Percentiles rank a stretch among this genome's conserved stretches.
Conservation (phyloP, 306 rosid genomes). For the Dalbergia cultrata region DNA sequence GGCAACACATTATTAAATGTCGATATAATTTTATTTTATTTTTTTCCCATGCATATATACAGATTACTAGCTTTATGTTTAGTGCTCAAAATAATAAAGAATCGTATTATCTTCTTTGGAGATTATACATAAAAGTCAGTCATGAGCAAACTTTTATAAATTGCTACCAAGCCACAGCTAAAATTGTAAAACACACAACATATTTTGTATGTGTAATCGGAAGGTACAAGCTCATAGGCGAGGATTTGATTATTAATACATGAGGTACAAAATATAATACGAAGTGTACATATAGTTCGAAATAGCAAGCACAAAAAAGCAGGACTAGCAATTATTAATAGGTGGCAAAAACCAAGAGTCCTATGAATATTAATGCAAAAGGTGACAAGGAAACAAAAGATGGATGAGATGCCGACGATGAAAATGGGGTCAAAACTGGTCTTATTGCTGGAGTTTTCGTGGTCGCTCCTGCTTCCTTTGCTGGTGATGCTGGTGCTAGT, state of each 20-base stretch:
- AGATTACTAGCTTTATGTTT: too few species aligned
- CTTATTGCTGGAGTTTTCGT: slow-evolving; percentile 43
- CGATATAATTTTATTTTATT: too few species aligned
- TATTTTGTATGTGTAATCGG: not conserved
- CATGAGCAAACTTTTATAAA: not conserved
- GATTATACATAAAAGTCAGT: not conserved
- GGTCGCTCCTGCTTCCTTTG: slow-evolving; percentile 45
- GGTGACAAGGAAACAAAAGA: slow-evolving; percentile 46
- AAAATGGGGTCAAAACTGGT: slow-evolving; percentile 52
- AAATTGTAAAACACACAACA: not conserved
- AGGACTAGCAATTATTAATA: not conserved
- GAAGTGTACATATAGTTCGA: not conserved
- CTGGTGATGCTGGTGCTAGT: not conserved
- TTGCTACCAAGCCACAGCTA: not conserved
- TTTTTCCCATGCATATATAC: too few species aligned
- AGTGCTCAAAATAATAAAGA: too few species aligned
- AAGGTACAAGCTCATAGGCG: not conserved
- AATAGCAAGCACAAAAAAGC: not conserved
- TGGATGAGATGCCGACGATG: slow-evolving; percentile 42
- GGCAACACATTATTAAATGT: too few species aligned
- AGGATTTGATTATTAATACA: too few species aligned
- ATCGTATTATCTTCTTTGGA: too few species aligned
- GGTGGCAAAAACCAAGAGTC: slow-evolving; percentile 25
- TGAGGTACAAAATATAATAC: too few species aligned
- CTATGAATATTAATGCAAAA: slow-evolving; percentile 39